Evolutionary conservation across 768 basidiomycete species (phyloP).

Genomic region (Lactifluus volemus): DNA sequence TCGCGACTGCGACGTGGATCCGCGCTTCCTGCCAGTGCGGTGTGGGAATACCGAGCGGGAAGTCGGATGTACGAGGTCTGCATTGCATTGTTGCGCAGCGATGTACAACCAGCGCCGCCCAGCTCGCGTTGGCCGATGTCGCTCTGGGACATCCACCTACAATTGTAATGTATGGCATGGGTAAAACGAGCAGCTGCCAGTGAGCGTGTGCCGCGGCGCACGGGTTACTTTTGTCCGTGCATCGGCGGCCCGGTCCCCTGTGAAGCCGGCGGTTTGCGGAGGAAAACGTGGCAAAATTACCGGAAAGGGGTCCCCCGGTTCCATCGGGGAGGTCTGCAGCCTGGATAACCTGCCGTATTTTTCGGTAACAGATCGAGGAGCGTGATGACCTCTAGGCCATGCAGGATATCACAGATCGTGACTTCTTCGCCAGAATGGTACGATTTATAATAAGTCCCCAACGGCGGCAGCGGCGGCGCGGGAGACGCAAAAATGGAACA

Average conservation of each 20-base stretch:
- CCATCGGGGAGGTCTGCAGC: too few species aligned
- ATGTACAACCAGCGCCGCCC: slow-evolving; percentile 13
- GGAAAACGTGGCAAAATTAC: background rate
- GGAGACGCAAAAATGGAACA: too few species aligned
- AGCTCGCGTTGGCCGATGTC: slow-evolving; percentile 2
- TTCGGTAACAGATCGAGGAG: too few species aligned
- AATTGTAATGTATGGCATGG: slow-evolving; percentile 23
- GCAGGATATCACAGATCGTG: background rate
- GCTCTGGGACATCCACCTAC: slow-evolving; percentile 11
- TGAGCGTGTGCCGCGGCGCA: slow-evolving; percentile 12
- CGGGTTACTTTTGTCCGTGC: background rate
- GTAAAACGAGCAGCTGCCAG: too few species aligned
- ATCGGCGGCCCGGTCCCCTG: background rate
- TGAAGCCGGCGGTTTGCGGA: background rate
- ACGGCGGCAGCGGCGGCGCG: too few species aligned
- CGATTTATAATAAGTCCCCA: background rate
- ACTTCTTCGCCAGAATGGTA: slow-evolving; percentile 11
- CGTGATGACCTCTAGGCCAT: background rate
- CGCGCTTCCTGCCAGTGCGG: slow-evolving; percentile 11
- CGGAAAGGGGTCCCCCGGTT: background rate
- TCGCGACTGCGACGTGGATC: slow-evolving; percentile 12
- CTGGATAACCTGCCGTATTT: too few species aligned
- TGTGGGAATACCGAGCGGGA: slow-evolving; percentile 5
- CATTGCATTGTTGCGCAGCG: slow-evolving; percentile 10
- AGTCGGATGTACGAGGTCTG: slow-evolving; percentile 8